A percentile compares a stretch with the other conserved stretches of the same genome.
Evolutionary conservation across 2,329 filamentous ascomycete species (phyloP).

Genomic region (Pestalotiopsis sp.): DNA sequence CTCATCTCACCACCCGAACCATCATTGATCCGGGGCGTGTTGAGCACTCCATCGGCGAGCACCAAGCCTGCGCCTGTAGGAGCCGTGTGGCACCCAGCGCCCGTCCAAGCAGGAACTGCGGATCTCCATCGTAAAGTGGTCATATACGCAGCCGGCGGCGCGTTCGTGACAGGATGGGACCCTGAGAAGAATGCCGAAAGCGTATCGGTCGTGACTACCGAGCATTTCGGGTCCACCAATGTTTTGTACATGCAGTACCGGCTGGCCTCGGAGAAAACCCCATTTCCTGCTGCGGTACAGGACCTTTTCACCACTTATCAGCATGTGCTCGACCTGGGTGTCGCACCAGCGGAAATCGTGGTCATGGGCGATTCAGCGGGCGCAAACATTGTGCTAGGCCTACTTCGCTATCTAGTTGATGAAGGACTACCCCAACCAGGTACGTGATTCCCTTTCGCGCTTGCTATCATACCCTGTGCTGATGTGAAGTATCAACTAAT

Average conservation of each 20-base stretch:
- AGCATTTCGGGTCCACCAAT: constrained; percentile 15
- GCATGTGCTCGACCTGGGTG: constrained; percentile 19
- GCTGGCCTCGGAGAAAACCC: constrained; percentile 11
- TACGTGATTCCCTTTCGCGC: constrained; percentile 8
- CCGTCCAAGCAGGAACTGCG: background rate
- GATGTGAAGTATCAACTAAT: background rate
- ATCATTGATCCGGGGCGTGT: constrained; percentile 14
- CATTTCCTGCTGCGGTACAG: constrained; percentile 23
- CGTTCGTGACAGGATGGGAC: constrained; percentile 21
- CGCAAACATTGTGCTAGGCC: constrained; percentile 20
- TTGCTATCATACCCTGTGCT: background rate
- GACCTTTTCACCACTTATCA: constrained; percentile 19
- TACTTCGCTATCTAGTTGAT: constrained; percentile 21
- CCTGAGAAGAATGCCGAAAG: constrained; percentile 2
- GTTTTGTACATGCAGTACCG: constrained; percentile 21
- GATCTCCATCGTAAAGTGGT: constrained; percentile 13
- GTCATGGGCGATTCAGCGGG: constrained; percentile 24
- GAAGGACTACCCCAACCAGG: constrained; percentile 18
- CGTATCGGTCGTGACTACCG: constrained; percentile 9
- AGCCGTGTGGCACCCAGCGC: constrained; percentile 18
- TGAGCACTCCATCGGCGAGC: constrained; percentile 10
- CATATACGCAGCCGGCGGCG: constrained; percentile 18
- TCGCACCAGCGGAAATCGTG: constrained; percentile 18
- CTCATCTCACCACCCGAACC: constrained; percentile 14
- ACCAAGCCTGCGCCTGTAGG: constrained; percentile 19